Percentiles rank a stretch among this genome's conserved stretches.
Conservation (phyloP, 2,329 filamentous ascomycete species). For the Epichloe amarillans region DNA sequence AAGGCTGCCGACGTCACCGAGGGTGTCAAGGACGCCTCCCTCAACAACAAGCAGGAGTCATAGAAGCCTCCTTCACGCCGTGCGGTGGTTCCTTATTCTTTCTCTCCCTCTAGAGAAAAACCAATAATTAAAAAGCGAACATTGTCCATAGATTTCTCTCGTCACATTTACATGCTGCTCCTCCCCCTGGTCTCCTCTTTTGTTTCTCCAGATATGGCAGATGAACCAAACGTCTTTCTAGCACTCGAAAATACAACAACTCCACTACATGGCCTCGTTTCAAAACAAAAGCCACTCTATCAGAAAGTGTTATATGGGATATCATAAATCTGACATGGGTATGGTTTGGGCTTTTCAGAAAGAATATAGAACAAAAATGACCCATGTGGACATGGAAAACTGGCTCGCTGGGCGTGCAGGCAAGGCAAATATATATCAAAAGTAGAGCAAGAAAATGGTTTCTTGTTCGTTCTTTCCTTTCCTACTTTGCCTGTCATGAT, state of each 20-base stretch:
- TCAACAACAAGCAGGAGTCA: conserved; percentile 39
- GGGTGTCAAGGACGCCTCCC: conserved; percentile 36
- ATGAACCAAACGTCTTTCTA: no score
- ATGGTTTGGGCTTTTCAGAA: background rate
- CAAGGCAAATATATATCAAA: background rate
- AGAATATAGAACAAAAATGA: background rate
- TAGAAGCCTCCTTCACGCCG: conserved; percentile 10
- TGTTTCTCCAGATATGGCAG: no score
- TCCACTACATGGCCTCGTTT: no score
- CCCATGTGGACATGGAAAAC: background rate
- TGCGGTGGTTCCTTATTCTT: background rate
- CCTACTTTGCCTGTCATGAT: background rate
- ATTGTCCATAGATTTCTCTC: no score
- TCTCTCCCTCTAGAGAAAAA: background rate
- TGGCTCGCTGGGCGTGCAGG: no score
- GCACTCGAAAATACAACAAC: no score
- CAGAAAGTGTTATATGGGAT: no score
- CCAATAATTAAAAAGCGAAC: no score
- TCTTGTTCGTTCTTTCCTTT: background rate
- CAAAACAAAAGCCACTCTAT: no score
- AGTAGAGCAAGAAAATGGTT: background rate
- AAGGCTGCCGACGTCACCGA: conserved; percentile 41
- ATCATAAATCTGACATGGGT: no score
- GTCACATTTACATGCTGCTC: no score
- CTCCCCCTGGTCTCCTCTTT: no score